Evolutionary conservation across 257 asterid species (phyloP).

Genomic region (Scutellaria barbata): DNA sequence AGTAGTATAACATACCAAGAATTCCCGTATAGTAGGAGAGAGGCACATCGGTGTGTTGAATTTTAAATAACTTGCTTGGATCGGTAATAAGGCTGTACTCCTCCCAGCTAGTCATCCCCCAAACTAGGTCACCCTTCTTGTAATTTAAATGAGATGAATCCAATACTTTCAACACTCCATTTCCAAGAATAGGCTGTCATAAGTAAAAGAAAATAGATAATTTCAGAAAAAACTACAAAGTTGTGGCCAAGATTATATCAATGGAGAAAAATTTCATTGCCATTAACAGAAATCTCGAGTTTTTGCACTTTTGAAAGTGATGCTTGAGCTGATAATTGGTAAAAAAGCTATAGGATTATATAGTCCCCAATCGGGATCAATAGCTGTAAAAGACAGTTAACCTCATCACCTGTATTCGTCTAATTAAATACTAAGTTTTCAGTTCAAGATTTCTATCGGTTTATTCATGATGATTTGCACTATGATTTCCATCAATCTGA

Average conservation of each 20-base stretch:
- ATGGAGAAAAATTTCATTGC: not conserved
- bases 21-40: conserved; percentile 35
- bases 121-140: conserved; percentile 52
- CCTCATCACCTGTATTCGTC: not conserved
- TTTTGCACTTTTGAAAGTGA: not conserved
- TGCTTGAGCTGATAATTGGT: not conserved
- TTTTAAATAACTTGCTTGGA: conserved; percentile 36
- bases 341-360: conserved; percentile 1
- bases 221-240: not conserved
- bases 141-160: conserved; percentile 51
- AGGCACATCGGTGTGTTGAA: conserved; percentile 36
- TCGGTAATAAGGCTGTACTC: conserved; percentile 46
- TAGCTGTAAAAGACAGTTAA: not conserved
- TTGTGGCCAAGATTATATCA: not conserved
- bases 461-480: too few species aligned
- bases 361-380: not conserved
- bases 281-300: too few species aligned
- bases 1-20: conserved; percentile 30
- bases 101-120: conserved; percentile 66
- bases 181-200: conserved; percentile 22
- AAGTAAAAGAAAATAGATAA: not conserved
- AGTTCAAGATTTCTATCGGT: too few species aligned
- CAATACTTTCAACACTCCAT: conserved; percentile 37
- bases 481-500: too few species aligned
- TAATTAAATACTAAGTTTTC: not conserved